Conservation (phyloP, 2,329 filamentous ascomycete genomes). For the Aspergillus calidoustus region DNA sequence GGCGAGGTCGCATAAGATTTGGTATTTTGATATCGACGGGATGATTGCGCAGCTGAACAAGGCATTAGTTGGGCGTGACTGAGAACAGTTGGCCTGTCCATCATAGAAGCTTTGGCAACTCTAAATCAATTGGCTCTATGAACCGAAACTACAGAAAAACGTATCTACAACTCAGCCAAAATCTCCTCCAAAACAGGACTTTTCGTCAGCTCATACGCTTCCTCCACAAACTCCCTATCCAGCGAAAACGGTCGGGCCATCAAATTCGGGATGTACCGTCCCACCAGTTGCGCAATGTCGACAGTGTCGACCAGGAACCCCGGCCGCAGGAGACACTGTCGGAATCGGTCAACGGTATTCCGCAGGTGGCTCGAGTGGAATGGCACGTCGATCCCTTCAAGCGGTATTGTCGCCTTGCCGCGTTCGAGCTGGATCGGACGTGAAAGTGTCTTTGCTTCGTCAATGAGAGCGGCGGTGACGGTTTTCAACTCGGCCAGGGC, state of each 20-base stretch:
- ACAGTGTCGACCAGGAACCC: constrained; percentile 61
- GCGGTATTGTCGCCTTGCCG: constrained; percentile 93
- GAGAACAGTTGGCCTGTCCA: no score
- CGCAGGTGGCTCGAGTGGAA: constrained; percentile 98
- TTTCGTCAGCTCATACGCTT: constrained; percentile 86
- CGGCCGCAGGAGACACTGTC: constrained; percentile 70
- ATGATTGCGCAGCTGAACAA: constrained; percentile 33
- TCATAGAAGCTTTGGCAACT: no score
- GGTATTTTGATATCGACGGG: constrained; percentile 43
- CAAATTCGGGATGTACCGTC: constrained; percentile 98
- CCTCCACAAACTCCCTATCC: constrained; percentile 97
- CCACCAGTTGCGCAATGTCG: constrained; percentile 89
- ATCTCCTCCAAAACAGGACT: constrained; percentile 26
- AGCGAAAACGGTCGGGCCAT: constrained; percentile 91
- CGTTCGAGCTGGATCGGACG: constrained; percentile 84
- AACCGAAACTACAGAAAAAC: background rate
- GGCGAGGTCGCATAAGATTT: constrained; percentile 40
- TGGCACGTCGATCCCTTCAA: constrained; percentile 84
- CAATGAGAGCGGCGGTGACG: constrained; percentile 58
- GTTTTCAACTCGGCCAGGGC: background rate
- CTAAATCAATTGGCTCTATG: background rate
- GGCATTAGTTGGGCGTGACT: background rate
- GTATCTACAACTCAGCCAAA: constrained; percentile 5
- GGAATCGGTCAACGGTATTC: constrained; percentile 95
- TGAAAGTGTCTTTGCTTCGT: constrained; percentile 71